A percentile compares a stretch with the other conserved stretches of the same genome.
Conservation (phyloP, 2,329 filamentous ascomycete species). For the Penicillium sp. region DNA sequence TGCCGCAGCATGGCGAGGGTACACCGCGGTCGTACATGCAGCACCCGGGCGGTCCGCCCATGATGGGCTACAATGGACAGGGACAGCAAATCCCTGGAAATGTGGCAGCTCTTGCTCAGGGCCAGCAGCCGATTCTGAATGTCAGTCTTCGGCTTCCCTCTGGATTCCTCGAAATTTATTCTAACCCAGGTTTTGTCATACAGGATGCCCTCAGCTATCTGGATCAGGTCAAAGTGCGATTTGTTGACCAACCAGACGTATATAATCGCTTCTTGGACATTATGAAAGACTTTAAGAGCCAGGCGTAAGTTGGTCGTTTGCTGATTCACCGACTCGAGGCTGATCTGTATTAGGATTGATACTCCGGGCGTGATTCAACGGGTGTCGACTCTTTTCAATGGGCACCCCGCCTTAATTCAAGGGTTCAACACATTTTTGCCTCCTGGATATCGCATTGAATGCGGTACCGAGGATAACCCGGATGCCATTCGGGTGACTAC, state of each 20-base stretch:
- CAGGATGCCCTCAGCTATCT: slow-evolving; percentile 88
- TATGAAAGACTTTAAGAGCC: slow-evolving; percentile 99
- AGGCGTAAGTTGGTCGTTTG: slow-evolving; percentile 63
- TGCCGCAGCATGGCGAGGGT: slow-evolving; percentile 56
- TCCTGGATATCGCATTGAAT: slow-evolving; percentile 94
- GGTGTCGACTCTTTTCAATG: slow-evolving; percentile 92
- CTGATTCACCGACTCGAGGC: neutral
- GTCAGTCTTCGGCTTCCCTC: slow-evolving; percentile 42
- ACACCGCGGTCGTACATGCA: slow-evolving; percentile 59
- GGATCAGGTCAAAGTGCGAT: slow-evolving; percentile 97
- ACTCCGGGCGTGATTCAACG: slow-evolving; percentile 96
- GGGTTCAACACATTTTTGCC: slow-evolving; percentile 98
- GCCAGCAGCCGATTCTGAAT: slow-evolving; percentile 78
- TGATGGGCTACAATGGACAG: slow-evolving; percentile 49
- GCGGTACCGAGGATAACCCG: slow-evolving; percentile 86
- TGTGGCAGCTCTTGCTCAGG: slow-evolving; percentile 65
- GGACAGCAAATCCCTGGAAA: slow-evolving; percentile 48
- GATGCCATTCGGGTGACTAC: slow-evolving; percentile 97
- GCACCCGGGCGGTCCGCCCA: slow-evolving; percentile 55
- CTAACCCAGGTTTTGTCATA: slow-evolving; percentile 43
- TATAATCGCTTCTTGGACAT: slow-evolving; percentile 97
- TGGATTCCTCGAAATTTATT: neutral
- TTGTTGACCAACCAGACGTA: slow-evolving; percentile 93
- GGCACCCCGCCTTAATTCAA: slow-evolving; percentile 91
- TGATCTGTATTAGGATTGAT: slow-evolving; percentile 64